Evolutionary conservation across 208 protist species (phyloP), one percentile per base, ranked within the genome.

Genomic region (Naegleria gruberi): DNA sequence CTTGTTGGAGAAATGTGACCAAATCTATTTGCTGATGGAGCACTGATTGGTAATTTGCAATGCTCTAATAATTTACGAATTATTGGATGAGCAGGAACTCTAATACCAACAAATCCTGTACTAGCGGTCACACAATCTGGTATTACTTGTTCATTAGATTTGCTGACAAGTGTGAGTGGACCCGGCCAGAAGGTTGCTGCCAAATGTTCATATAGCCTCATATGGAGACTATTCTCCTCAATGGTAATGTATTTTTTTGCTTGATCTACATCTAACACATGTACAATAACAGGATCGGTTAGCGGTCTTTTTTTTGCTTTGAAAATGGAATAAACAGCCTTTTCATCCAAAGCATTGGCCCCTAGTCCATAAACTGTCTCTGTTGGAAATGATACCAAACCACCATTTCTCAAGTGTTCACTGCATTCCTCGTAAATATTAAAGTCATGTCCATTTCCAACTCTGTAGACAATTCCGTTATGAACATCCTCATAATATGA

Each of bases 331-430:
- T 90, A 90, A 7, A 96, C 94, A 8, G 98, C 96, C 8, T 90
- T 90, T 73, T 94, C 96, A 89, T 95, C 91, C 23, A 97, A 91
- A 4, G 98, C 98, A 91, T 98, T 96, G 19, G 97, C 97, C 17
- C 98, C 98, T 0, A 99, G 93, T 17, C 98, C 98, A 92, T 99
- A 99, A n/a, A 99, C 98, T 8, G 98, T 99, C 92, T 99, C 98
- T 0, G 98, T 99, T 7, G 98, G 98, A 89, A 99, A 98, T 40
- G 97, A 95, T 26, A 99, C 98, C 0, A 99, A 92, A 43, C 93
- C 92, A 26, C 92, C 92, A 8, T 84, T 4, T 41, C 26, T 82
- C 30, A 91, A 46, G 55, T 83, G 46, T 88, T 88, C n/a, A 12
- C 45, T 42, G 42, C 84, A 88, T 42, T 65, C 19, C 30, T 65